phyloP scores from a whole-genome alignment of 2,329 filamentous ascomycete species.

The Epichloe coenophiala region DNA sequence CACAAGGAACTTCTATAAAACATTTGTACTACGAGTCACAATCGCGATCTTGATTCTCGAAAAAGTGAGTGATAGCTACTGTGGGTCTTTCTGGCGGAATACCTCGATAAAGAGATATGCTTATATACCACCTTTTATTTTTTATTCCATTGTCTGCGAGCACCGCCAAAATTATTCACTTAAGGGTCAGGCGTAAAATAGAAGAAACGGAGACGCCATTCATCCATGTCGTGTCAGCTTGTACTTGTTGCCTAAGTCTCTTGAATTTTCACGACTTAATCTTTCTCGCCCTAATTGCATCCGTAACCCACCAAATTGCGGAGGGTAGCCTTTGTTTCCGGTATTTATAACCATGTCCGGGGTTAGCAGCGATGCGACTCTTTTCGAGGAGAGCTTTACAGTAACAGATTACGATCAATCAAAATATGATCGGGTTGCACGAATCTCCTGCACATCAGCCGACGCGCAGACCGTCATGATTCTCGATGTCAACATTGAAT shows the following conservation, averaged over 20 bases:
- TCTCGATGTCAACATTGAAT: conserved; percentile 87
- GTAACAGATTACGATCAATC: conserved; percentile 65
- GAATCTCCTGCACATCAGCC: conserved; percentile 62
- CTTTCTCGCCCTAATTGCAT: background rate
- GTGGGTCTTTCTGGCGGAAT: conserved; percentile 3
- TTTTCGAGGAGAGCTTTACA: conserved; percentile 87
- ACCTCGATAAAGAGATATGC: conserved; percentile 14
- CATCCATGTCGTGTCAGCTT: background rate
- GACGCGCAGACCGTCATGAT: conserved; percentile 65
- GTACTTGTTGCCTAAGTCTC: background rate
- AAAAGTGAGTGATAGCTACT: background rate
- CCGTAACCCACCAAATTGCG: background rate
- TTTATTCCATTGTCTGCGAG: background rate
- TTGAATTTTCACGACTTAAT: background rate
- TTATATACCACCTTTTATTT: background rate
- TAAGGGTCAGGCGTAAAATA: background rate
- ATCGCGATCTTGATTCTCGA: background rate
- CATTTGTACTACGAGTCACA: too few species aligned
- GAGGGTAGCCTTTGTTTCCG: background rate
- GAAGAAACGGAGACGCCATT: background rate
- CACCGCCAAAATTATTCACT: background rate
- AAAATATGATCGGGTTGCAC: conserved; percentile 92
- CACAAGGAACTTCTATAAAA: too few species aligned
- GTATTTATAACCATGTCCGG: conserved; percentile 13
- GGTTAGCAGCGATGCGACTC: conserved; percentile 66